Evolutionary conservation across 2,329 filamentous ascomycete species (phyloP), one percentile per base, ranked within the genome.

Genomic region (Cytospora mali): DNA sequence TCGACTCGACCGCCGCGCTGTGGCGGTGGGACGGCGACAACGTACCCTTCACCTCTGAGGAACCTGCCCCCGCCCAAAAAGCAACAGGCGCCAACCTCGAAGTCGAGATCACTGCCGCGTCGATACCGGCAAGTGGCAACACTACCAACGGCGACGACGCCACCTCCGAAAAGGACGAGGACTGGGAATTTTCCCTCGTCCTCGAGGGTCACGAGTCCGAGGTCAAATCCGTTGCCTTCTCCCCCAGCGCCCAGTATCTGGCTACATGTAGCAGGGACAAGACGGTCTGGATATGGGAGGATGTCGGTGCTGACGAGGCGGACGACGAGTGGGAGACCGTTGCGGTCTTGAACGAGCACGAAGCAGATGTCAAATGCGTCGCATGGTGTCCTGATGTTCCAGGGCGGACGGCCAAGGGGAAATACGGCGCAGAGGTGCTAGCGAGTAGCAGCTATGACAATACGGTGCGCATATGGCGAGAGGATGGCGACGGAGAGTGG

Each of bases 211-310:
- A 98, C 74, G 95, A 98, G 72, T 92, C 90, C 27, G 95, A 99
- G 77, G 91, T 99, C 80, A 90, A 97, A 80, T 81, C 84, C 31
- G 86, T 94, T 66, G 82, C 85, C 2, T 96, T 93, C 78, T 88
- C 84, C 21, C 88, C 91, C 0, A 86, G 85, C 0, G 91, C 91
- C 0, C 86, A 89, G 65, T 88, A 92, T 70, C 83, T 99, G 5
- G 95, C 95, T 6, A 97, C 93, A 0, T 97, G 93, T 76, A 91
- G 88, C 58, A 85, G 95, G 55, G 95, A 99, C 75, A 98, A 98
- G 79, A 90, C 87, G 18, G 92, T 98, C 21, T 99, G 95, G 95
- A 92, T 99, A 70, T 99, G 95, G 95, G 95, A 99, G 76, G 95
- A 98, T 74, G 85, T 97, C 59, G 85, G 85, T 46, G 77, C 78